Evolutionary conservation across 495 filamentous ascomycete genomes (phyloP).

Genomic region (Annulohypoxylon stygium): DNA sequence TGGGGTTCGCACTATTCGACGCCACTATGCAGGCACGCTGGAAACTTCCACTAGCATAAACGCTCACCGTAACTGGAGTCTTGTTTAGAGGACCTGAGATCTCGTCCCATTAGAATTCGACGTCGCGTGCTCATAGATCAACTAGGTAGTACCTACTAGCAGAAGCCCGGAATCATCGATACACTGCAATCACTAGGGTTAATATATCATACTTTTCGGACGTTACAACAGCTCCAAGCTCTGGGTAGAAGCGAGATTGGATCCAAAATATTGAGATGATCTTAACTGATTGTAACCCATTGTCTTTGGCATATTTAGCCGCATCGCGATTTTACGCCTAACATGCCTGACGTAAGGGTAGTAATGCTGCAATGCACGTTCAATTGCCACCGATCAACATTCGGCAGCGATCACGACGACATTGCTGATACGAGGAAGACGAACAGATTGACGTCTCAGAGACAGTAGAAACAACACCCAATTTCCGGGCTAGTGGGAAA

Average conservation of each 20-base stretch:
- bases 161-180: not conserved
- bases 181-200: not conserved
- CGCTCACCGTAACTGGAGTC: not conserved
- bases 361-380: slow-evolving; percentile 1
- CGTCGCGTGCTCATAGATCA: not conserved
- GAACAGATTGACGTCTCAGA: slow-evolving; percentile 12
- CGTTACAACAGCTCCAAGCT: not conserved
- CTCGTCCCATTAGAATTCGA: not conserved
- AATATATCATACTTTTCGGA: slow-evolving; percentile 4
- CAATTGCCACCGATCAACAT: slow-evolving; percentile 29
- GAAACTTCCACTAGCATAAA: not conserved
- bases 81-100: not conserved
- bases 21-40: not conserved
- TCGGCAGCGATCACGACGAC: slow-evolving; percentile 19
- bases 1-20: not conserved
- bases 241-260: slow-evolving; percentile 6
- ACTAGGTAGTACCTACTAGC: not conserved
- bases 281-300: slow-evolving; percentile 9
- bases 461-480: not conserved
- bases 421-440: slow-evolving; percentile 6
- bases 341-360: slow-evolving; percentile 26
- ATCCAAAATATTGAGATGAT: slow-evolving; percentile 6
- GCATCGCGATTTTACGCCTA: slow-evolving; percentile 15
- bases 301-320: slow-evolving; percentile 40
- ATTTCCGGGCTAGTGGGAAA: not conserved